Percentiles rank a stretch among this genome's conserved stretches.
phyloP scores from a whole-genome alignment of 129 eudicot genomes.

The Pulicaria dysenterica region DNA sequence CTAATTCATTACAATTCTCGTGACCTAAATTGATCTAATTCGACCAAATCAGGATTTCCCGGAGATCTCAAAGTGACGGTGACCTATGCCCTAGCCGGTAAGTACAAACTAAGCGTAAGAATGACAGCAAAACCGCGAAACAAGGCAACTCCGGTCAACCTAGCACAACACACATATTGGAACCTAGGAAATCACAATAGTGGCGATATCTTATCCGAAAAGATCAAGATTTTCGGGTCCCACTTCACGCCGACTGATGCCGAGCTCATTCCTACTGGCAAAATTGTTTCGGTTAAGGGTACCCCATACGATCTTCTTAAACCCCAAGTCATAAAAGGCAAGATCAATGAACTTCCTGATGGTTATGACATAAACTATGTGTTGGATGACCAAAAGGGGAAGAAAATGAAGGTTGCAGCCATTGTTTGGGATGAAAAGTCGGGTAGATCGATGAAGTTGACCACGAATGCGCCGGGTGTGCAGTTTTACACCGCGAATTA shows the following conservation, averaged over 20 bases:
- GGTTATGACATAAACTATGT: slow-evolving; percentile 80
- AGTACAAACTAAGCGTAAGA: slow-evolving; percentile 52
- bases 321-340: slow-evolving; percentile 53
- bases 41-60: slow-evolving; percentile 62
- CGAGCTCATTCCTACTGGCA: slow-evolving; percentile 75
- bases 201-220: slow-evolving; percentile 62
- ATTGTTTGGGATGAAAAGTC: slow-evolving; percentile 55
- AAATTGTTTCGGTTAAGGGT: slow-evolving; percentile 51
- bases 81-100: slow-evolving; percentile 53
- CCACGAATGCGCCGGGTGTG: slow-evolving; percentile 63
- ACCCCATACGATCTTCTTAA: slow-evolving; percentile 82
- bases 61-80: slow-evolving; percentile 64
- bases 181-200: slow-evolving; percentile 84
- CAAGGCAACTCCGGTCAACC: slow-evolving; percentile 91
- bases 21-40: background rate
- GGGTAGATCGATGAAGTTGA: slow-evolving; percentile 59
- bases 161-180: slow-evolving; percentile 93
- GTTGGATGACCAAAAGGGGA: slow-evolving; percentile 47
- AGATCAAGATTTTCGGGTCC: slow-evolving; percentile 63
- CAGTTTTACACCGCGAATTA: slow-evolving; percentile 79
- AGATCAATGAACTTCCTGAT: slow-evolving; percentile 51
- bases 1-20: slow-evolving; percentile 13
- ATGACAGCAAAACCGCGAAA: slow-evolving; percentile 65
- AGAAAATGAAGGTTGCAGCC: slow-evolving; percentile 58
- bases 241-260: slow-evolving; percentile 56